These are phyloP conservation scores for Lachnellula arida DNA, from an alignment of 2,329 filamentous ascomycete species.

Conservation along the genomic window DNA sequence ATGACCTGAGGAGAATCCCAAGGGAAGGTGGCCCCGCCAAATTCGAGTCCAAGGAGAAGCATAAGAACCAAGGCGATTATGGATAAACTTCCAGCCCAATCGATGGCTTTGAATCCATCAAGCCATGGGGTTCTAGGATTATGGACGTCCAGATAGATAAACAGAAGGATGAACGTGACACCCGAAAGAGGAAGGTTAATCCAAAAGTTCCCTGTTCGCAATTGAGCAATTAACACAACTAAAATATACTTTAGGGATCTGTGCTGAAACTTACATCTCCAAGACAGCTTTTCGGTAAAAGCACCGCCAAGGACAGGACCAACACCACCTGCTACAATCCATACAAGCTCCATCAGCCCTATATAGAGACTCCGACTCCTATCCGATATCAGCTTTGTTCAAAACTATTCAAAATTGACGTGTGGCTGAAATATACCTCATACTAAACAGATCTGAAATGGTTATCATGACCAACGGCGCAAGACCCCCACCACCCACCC, in stretches of 20 bases:
- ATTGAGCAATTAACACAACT: not conserved
- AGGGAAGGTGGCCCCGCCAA: constrained; percentile 64
- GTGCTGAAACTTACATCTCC: constrained; percentile 41
- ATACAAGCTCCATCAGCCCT: constrained; percentile 54
- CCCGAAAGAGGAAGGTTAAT: constrained; percentile 44
- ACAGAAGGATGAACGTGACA: constrained; percentile 46
- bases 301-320: constrained; percentile 59
- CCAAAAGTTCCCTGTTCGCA: constrained; percentile 46
- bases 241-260: not conserved
- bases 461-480: constrained; percentile 60
- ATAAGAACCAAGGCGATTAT: constrained; percentile 75
- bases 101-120: constrained; percentile 54
- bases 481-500: constrained; percentile 58
- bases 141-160: constrained; percentile 59
- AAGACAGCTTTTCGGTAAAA: constrained; percentile 54
- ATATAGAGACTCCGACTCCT: not conserved
- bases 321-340: constrained; percentile 55
- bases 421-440: constrained; percentile 28
- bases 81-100: constrained; percentile 53
- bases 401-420: not conserved
- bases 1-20: constrained; percentile 73
- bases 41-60: constrained; percentile 78
- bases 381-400: not conserved
- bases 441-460: constrained; percentile 59
- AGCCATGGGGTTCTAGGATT: constrained; percentile 53